These are phyloP conservation scores for Protomyces arabidopsidicola DNA, from an alignment of 1,139 yeast genomes.

Conservation along the genomic window DNA sequence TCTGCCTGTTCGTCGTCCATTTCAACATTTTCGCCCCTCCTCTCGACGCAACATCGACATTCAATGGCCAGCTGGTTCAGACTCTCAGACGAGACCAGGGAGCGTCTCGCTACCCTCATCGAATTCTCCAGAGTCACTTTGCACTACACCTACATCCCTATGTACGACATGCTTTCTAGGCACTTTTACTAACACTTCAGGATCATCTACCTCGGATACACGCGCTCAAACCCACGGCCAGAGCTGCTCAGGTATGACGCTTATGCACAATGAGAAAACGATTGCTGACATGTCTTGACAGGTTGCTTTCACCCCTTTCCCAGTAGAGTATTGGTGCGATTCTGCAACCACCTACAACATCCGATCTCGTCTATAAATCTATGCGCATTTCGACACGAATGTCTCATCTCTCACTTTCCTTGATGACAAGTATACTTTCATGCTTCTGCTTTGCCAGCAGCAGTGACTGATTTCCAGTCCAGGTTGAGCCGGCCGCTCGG, in stretches of 20 bases:
- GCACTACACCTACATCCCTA: conserved; percentile 24
- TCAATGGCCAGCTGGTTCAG: conserved; percentile 8
- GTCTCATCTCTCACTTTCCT: neutral
- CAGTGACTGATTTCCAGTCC: conserved; percentile 50
- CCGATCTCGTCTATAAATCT: neutral
- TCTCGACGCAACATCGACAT: neutral
- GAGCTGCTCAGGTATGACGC: conserved; percentile 15
- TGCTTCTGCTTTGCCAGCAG: neutral
- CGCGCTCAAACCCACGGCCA: conserved; percentile 20
- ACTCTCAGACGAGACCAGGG: conserved; percentile 24
- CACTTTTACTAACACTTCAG: neutral
- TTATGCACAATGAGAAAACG: neutral
- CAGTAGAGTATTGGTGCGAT: neutral
- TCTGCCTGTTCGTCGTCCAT: neutral
- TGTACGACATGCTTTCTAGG: neutral
- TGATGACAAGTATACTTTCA: neutral
- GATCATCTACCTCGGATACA: conserved; percentile 26
- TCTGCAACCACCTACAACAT: neutral
- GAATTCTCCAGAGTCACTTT: conserved; percentile 24
- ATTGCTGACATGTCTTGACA: neutral
- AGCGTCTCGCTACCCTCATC: conserved; percentile 21
- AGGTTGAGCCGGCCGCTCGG: conserved; percentile 74
- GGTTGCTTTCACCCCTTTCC: neutral
- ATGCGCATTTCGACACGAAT: neutral
- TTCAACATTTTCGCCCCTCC: neutral